Conservation (phyloP, 2,329 filamentous ascomycete genomes). For the Trichoderma semiorbis region DNA sequence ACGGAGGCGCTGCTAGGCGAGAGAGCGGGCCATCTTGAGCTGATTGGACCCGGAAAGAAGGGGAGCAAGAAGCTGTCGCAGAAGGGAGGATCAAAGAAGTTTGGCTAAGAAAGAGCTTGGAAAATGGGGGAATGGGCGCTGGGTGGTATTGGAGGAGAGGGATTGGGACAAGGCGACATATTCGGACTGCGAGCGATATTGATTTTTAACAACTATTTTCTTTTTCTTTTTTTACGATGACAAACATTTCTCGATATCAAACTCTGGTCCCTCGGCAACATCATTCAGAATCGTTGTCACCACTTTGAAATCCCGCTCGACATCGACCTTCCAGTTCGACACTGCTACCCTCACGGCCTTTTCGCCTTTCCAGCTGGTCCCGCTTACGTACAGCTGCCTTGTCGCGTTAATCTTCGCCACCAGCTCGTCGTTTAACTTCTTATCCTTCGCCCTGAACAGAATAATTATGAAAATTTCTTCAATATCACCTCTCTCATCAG, state of each 20-base stretch:
- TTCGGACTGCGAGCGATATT: neutral
- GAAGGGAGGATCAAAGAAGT: slow-evolving; percentile 53
- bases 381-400: slow-evolving; percentile 76
- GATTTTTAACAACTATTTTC: neutral
- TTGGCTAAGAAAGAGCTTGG: slow-evolving; percentile 42
- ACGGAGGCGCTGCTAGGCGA: slow-evolving; percentile 59
- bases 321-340: slow-evolving; percentile 76
- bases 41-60: slow-evolving; percentile 56
- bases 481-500: slow-evolving; percentile 43
- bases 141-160: neutral
- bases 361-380: slow-evolving; percentile 70
- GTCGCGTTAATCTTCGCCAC: slow-evolving; percentile 69
- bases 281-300: slow-evolving; percentile 59
- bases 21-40: slow-evolving; percentile 56
- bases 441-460: slow-evolving; percentile 70
- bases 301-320: slow-evolving; percentile 62
- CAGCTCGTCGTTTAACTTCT: slow-evolving; percentile 59
- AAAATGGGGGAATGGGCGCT: neutral
- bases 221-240: neutral
- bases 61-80: slow-evolving; percentile 37
- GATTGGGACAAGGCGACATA: neutral
- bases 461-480: slow-evolving; percentile 62
- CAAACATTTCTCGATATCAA: slow-evolving; percentile 25
- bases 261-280: slow-evolving; percentile 38
- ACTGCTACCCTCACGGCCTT: slow-evolving; percentile 80